Conservation (phyloP, 176 grass and related monocot genomes). For the Cymbopogon citratus region DNA sequence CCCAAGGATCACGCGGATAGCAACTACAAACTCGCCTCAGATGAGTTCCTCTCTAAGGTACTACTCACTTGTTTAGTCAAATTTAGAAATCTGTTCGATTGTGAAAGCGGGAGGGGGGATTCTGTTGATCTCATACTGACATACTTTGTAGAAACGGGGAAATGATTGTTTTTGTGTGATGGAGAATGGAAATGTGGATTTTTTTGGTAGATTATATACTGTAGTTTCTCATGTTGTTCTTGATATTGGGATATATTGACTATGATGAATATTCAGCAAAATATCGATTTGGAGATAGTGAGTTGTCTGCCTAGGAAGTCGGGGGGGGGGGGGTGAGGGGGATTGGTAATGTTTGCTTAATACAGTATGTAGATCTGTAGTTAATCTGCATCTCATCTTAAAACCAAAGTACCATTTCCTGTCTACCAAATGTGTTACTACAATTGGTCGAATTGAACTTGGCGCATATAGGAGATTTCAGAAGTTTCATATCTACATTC, state of each 20-base stretch:
- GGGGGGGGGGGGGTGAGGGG: too few relatives aligned
- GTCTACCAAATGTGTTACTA: neutral
- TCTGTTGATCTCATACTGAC: neutral
- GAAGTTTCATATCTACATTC: neutral
- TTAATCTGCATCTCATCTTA: neutral
- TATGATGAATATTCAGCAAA: neutral
- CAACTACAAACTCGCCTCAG: slow-evolving; percentile 65
- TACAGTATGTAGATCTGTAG: neutral
- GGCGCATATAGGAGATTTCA: neutral
- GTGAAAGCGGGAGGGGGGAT: neutral
- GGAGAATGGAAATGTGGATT: neutral
- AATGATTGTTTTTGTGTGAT: neutral
- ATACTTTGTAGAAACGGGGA: neutral
- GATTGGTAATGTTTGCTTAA: neutral
- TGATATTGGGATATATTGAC: neutral
- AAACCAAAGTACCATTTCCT: neutral
- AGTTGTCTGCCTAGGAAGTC: neutral
- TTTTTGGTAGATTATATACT: neutral
- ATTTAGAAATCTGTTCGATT: neutral
- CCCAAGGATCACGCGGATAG: too few relatives aligned
- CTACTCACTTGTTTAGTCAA: neutral
- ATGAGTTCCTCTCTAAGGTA: slow-evolving; percentile 67
- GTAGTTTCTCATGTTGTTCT: neutral
- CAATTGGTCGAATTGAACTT: neutral
- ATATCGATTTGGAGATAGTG: neutral